phyloP scores from a whole-genome alignment of 805 yeast species.

The Starmerella vaccinii region DNA sequence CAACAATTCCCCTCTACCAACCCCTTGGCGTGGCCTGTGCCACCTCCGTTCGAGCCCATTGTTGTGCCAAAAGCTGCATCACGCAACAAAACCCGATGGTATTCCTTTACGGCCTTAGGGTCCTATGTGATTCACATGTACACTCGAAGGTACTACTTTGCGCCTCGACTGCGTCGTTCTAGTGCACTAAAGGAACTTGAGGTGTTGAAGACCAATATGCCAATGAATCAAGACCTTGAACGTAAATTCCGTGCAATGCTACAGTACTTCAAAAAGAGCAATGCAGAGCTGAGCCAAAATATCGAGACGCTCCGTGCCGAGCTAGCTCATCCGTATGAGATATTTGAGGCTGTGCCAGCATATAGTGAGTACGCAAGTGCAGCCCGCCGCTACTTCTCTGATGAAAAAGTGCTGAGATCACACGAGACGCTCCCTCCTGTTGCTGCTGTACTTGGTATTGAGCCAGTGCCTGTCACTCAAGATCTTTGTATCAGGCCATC shows the following conservation, averaged over 20 bases:
- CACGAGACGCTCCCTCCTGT: neutral
- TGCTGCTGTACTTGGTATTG: neutral
- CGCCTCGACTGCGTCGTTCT: neutral
- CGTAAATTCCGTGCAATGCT: too few species aligned
- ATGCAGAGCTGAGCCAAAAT: neutral
- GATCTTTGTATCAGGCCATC: neutral
- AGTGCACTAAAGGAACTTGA: neutral
- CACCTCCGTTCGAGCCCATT: neutral
- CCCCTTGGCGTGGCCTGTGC: neutral
- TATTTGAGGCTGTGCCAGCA: neutral
- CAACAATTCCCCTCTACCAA: neutral
- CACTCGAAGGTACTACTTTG: neutral
- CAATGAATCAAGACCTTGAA: too few species aligned
- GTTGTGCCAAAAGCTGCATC: neutral
- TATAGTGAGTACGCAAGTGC: neutral
- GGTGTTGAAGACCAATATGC: neutral
- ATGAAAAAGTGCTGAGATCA: neutral
- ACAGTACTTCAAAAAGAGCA: neutral
- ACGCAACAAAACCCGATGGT: neutral
- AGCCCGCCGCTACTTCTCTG: neutral
- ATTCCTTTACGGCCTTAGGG: neutral
- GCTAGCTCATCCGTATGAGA: neutral
- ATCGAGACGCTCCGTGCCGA: neutral
- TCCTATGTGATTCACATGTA: neutral
- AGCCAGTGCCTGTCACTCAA: neutral